phyloP scores from a whole-genome alignment of 1,284 basidiomycete species.

The Neonothopanus nambi region DNA sequence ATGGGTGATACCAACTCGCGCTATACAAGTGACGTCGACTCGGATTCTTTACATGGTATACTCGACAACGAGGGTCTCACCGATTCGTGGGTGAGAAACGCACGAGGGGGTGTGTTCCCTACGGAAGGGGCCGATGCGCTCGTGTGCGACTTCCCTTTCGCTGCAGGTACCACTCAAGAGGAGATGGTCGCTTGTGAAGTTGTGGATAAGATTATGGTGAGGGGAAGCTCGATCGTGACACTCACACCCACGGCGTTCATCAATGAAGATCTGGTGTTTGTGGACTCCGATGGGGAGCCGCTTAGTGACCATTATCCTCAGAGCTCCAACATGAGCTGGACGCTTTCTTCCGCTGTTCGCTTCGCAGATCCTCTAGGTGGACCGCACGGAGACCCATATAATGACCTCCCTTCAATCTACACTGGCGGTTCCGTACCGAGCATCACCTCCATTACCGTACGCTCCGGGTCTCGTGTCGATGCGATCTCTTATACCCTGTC shows the following conservation, averaged over 20 bases:
- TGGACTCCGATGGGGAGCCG: slow-evolving; percentile 28
- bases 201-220: slow-evolving; percentile 38
- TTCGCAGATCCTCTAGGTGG: slow-evolving; percentile 35
- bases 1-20: slow-evolving; percentile 40
- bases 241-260: slow-evolving; percentile 28
- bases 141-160: slow-evolving; percentile 33
- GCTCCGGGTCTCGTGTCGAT: slow-evolving; percentile 33
- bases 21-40: slow-evolving; percentile 32
- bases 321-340: slow-evolving; percentile 31
- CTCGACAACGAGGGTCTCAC: slow-evolving; percentile 15
- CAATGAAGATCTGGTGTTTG: slow-evolving; percentile 35
- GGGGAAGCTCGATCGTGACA: slow-evolving; percentile 25
- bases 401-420: slow-evolving; percentile 28
- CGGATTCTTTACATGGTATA: slow-evolving; percentile 18
- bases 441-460: slow-evolving; percentile 33
- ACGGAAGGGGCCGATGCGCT: slow-evolving; percentile 26
- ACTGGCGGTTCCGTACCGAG: slow-evolving; percentile 22
- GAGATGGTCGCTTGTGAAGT: slow-evolving; percentile 34
- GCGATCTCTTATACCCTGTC: slow-evolving; percentile 28
- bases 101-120: slow-evolving; percentile 24
- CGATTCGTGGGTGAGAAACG: slow-evolving; percentile 29
- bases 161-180: slow-evolving; percentile 29
- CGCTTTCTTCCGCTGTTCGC: slow-evolving; percentile 29
- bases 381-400: slow-evolving; percentile 35
- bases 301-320: slow-evolving; percentile 40